A percentile compares a stretch with the other conserved stretches of the same genome.
phyloP scores from a whole-genome alignment of 2,329 filamentous ascomycete genomes.

The Fusarium floridanum region DNA sequence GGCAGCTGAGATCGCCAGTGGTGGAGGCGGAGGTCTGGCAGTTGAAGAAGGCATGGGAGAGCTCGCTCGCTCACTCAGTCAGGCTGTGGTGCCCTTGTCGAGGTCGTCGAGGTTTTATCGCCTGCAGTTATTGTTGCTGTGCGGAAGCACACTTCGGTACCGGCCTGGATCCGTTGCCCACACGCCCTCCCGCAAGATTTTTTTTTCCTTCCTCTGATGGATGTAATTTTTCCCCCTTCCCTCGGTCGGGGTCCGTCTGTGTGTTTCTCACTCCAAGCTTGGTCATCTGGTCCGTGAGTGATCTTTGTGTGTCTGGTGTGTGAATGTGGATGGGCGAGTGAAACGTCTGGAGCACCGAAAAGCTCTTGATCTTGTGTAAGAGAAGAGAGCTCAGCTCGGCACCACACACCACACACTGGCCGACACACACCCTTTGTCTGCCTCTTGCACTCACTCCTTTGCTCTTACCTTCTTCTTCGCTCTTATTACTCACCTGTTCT shows the following conservation, averaged over 20 bases:
- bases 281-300: conserved; percentile 1
- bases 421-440: conserved; percentile 42
- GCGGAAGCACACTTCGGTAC: conserved; percentile 38
- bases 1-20: conserved; percentile 44
- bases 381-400: conserved; percentile 39
- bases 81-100: conserved; percentile 37
- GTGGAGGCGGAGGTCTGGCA: conserved; percentile 39
- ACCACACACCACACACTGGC: conserved; percentile 41
- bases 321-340: conserved; percentile 18
- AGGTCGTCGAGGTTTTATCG: conserved; percentile 37
- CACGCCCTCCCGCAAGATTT: conserved; percentile 43
- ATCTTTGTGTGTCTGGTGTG: conserved; percentile 26
- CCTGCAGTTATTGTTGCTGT: conserved; percentile 31
- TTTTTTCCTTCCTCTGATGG: conserved; percentile 15
- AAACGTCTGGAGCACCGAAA: conserved; percentile 19
- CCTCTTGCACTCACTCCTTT: conserved; percentile 25
- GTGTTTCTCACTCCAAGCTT: conserved; percentile 3
- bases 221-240: conserved; percentile 15
- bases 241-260: conserved; percentile 15
- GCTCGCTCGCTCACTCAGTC: conserved; percentile 16
- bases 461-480: conserved; percentile 34
- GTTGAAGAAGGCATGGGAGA: conserved; percentile 30
- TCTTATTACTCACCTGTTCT: conserved; percentile 41
- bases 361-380: conserved; percentile 28
- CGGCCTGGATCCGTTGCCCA: conserved; percentile 38